Conservation (phyloP, 2,329 filamentous ascomycete genomes). For the Neonectria hederae region DNA sequence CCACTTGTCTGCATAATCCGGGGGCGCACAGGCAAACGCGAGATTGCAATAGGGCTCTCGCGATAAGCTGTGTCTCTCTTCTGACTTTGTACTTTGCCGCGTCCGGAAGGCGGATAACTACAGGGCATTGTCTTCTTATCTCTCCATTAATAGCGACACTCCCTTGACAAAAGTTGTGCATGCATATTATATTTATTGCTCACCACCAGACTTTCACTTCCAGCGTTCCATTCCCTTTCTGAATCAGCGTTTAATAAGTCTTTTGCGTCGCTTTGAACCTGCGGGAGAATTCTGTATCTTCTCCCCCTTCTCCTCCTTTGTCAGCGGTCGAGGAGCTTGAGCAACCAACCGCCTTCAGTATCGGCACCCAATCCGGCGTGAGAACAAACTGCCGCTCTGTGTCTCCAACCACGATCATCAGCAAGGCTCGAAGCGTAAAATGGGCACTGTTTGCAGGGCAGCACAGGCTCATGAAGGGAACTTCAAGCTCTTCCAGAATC, state of each 20-base stretch:
- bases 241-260: too few species aligned
- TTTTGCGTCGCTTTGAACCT: too few species aligned
- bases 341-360: slow-evolving; percentile 5
- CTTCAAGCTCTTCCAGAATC: slow-evolving; percentile 30
- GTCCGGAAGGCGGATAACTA: neutral
- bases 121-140: neutral
- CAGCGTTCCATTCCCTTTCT: too few species aligned
- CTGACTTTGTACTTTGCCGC: neutral
- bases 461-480: slow-evolving; percentile 35
- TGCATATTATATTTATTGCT: neutral
- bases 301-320: neutral
- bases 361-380: neutral
- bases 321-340: neutral
- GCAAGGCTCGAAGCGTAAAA: slow-evolving; percentile 31
- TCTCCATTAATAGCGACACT: neutral
- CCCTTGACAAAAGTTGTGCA: neutral
- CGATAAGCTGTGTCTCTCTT: neutral
- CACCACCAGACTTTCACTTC: too few species aligned
- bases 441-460: slow-evolving; percentile 41
- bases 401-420: slow-evolving; percentile 6
- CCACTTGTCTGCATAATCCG: neutral
- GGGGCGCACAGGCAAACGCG: neutral
- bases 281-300: too few species aligned
- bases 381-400: neutral
- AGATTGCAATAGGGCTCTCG: neutral